These are phyloP conservation scores for Annulohypoxylon moriforme DNA, from an alignment of 495 filamentous ascomycete species.

Conservation along the genomic window DNA sequence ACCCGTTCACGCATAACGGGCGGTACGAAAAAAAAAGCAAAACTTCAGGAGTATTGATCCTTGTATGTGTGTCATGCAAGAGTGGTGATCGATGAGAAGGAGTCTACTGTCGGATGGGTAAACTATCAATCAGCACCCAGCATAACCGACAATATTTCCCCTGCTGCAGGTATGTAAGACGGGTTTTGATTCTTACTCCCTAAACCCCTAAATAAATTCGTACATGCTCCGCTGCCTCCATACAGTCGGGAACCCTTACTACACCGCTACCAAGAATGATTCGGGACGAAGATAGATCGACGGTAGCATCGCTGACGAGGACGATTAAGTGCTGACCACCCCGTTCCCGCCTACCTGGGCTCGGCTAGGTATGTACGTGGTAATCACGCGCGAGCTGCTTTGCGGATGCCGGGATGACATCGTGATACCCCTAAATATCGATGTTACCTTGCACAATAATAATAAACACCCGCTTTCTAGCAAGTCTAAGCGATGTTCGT, in stretches of 20 bases:
- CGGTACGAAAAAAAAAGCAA: neutral
- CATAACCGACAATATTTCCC: neutral
- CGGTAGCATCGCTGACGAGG: constrained; percentile 4
- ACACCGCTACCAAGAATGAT: neutral
- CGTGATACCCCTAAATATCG: neutral
- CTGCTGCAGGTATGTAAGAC: neutral
- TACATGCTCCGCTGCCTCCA: neutral
- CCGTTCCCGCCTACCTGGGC: neutral
- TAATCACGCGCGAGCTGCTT: neutral
- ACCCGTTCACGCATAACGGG: neutral
- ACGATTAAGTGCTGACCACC: constrained; percentile 37
- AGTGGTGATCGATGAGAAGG: neutral
- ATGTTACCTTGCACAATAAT: neutral
- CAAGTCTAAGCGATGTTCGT: neutral
- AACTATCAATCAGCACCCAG: neutral
- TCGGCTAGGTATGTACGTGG: neutral
- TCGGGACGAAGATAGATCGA: neutral
- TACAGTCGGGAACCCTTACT: neutral
- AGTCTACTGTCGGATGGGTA: neutral
- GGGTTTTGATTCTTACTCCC: neutral
- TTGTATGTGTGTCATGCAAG: neutral
- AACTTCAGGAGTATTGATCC: neutral
- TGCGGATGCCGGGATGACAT: neutral
- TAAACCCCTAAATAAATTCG: neutral
- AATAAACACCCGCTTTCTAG: too few species aligned